phyloP scores from a whole-genome alignment of 768 basidiomycete genomes.

The Cytidiella melzeri region DNA sequence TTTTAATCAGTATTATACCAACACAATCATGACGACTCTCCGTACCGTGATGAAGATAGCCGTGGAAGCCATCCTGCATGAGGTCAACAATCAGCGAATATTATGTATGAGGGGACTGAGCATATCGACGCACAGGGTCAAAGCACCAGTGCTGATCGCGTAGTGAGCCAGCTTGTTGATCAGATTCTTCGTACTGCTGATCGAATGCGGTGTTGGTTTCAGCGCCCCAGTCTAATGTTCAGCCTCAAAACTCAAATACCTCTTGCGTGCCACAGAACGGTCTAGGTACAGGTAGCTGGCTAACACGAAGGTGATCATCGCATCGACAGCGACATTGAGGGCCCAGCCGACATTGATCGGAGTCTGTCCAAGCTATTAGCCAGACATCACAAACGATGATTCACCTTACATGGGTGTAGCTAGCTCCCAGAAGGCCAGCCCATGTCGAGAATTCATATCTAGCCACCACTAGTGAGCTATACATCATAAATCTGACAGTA shows the following conservation, averaged over 20 bases:
- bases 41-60: neutral
- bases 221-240: neutral
- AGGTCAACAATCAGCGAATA: neutral
- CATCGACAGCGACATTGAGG: constrained; percentile 7
- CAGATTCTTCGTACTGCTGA: constrained; percentile 8
- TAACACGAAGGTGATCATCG: constrained; percentile 8
- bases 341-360: constrained; percentile 9
- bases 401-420: neutral
- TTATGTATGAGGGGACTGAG: neutral
- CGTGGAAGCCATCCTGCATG: neutral
- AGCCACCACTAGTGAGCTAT: neutral
- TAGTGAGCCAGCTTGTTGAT: constrained; percentile 7
- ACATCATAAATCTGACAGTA: no score
- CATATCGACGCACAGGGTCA: constrained; percentile 4
- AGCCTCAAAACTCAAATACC: neutral
- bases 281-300: constrained; percentile 7
- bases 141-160: constrained; percentile 6
- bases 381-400: neutral
- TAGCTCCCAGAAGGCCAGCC: neutral
- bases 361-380: neutral
- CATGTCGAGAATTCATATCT: neutral
- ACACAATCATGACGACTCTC: no score
- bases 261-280: neutral
- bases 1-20: no score
- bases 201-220: neutral